Base-by-base conservation (phyloP, 495 filamentous ascomycete genomes). In the Polyplosphaeria fusca region DNA sequence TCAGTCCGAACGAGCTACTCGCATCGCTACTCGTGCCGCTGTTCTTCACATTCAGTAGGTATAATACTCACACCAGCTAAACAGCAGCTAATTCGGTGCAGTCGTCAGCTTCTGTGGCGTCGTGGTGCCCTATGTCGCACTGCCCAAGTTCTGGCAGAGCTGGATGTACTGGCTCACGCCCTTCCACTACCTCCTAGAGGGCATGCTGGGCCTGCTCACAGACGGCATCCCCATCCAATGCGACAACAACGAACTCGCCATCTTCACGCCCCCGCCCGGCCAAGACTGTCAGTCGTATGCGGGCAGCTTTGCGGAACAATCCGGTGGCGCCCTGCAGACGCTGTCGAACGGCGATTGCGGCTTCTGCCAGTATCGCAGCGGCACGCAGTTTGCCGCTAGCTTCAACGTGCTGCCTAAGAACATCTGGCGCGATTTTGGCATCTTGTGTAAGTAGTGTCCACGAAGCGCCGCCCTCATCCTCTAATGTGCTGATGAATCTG, bases 1-100 rank as follows among this genome's bases (percentile, higher is more conserved):
- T 89, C 57, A 74, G 81, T 11, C 86, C 87, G 0, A 89, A 88
- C 66, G 82, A 86, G 32, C 75, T 88, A 3, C 77, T 90, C 30
- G 86, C 86, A 14, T 84, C 81, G 7, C 65, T 91, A 0, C 76
- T 71, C 35, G 52, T 71, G 23, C 65, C 79, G 0, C 64, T 85
- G 0, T 70, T 85, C 67, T 85, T 85, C 68, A 76, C 79, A 14
- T 71, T 85, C 66, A 65, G 48, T 59, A 39, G 50, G 54, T 50
- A 1, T 9, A n/a, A n/a, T 14, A 14, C 4, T 12, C 1, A 26
- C 20, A 11, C 16, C 4, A 23, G 22, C 16, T n/a, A 35, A n/a
- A 12, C 35, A 5, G 14, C 12, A 3, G 32, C 49, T 47, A 38
- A 52, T 41, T 2, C 26, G 9, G 3, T 32, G 11, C 26, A 58